Conservation (phyloP, 2,329 filamentous ascomycete species). For the Claviceps arundinis region DNA sequence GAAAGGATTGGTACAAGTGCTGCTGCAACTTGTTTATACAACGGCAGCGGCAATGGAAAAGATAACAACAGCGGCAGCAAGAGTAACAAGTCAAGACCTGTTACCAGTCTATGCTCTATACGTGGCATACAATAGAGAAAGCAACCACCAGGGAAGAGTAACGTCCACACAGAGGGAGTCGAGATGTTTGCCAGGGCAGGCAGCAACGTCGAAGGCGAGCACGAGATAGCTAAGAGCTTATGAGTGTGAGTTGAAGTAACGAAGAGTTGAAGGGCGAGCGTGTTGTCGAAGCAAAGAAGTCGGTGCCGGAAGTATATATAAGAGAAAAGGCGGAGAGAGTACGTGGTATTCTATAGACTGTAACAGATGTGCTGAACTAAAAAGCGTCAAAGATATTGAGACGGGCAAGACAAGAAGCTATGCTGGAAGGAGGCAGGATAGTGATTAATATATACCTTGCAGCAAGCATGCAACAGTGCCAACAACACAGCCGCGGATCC, state of each 20-base stretch:
- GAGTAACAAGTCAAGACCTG: background rate
- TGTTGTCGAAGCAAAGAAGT: too few species aligned
- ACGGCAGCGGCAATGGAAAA: too few species aligned
- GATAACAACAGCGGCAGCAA: too few species aligned
- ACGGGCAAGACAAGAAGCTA: background rate
- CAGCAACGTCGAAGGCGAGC: too few species aligned
- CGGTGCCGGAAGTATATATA: background rate
- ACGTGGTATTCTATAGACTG: background rate
- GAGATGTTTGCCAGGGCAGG: too few species aligned
- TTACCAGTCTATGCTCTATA: background rate
- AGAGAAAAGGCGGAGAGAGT: background rate
- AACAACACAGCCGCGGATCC: background rate
- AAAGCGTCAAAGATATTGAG: slow-evolving; percentile 1
- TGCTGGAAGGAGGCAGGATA: slow-evolving; percentile 1
- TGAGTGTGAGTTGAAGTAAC: too few species aligned
- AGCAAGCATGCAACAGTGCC: background rate
- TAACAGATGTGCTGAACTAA: background rate
- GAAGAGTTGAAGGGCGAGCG: too few species aligned
- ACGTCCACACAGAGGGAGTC: too few species aligned
- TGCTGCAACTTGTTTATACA: background rate
- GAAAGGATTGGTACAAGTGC: background rate
- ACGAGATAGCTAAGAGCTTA: too few species aligned
- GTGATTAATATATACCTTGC: background rate
- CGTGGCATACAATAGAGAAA: background rate
- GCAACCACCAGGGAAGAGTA: background rate